Base-by-base conservation (phyloP, 2,329 filamentous ascomycete species). In the Fusarium sp. region DNA sequence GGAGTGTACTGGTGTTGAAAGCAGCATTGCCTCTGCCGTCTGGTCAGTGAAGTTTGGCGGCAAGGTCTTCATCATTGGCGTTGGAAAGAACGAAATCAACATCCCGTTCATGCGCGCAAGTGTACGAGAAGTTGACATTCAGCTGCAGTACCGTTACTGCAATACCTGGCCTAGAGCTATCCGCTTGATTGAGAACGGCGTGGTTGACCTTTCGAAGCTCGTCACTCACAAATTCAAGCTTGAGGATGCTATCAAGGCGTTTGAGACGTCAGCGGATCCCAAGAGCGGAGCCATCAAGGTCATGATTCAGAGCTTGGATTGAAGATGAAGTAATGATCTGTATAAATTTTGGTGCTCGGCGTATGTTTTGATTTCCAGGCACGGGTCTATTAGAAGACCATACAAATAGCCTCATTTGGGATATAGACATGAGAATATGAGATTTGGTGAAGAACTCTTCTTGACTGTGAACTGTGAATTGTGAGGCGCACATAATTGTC, bases 261-360 rank as follows among this genome's bases (percentile, higher is more conserved):
- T 98, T 81, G 90, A 94, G 84, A 96, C 93, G 42, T 94, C 95
- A 23, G 90, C 92, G 12, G 90, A 98, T 82, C 91, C 94, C 41
- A 94, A 92, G 86, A 97, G 93, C 55, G 95, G 95, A 10, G 94
- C 95, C n/a, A 98, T 98, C 83, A 98, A 98, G 87, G 95, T 98
- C 67, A 92, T 94, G 87, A 98, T 98, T 78, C 93, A 95, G 85
- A 94, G 89, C 77, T 73, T 88, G 71, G 87, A 89, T 13, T 88
- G 82, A 67, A 48, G 18, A 57, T 15, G 64, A 27, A 44, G 60
- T 60, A 41, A 54, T 59, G 59, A 55, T 66, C 44, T 54, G 64
- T 50, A 65, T 61, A 69, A 61, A 64, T 38, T 35, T 23, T 48
- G 67, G 74, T 75, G 73, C 71, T 71, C 60, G 74, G 74, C 70